Conservation (phyloP, 2,329 filamentous ascomycete species). For the Pyrenophora seminiperda region DNA sequence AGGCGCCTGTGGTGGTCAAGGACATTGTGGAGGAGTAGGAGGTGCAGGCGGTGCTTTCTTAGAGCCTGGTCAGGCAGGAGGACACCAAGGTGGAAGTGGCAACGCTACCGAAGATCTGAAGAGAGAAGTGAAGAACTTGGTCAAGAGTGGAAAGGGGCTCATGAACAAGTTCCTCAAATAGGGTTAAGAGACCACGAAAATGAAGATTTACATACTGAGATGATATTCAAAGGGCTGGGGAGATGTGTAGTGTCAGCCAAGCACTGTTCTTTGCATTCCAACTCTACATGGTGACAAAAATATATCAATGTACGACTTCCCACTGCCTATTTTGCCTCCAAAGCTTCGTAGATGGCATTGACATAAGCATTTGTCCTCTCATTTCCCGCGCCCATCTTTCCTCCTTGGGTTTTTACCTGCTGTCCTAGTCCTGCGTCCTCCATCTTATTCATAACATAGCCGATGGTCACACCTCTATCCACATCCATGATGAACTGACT, state of each 20-base stretch:
- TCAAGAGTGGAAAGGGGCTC: conserved; percentile 31
- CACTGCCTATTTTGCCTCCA: conserved; percentile 1
- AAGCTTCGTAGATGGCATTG: conserved; percentile 15
- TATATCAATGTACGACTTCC: too few relatives aligned
- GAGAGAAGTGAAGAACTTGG: conserved; percentile 30
- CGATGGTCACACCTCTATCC: conserved; percentile 19
- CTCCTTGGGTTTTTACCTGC: not conserved
- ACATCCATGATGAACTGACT: conserved; percentile 21
- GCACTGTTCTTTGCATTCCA: too few relatives aligned
- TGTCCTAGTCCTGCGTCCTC: conserved; percentile 3
- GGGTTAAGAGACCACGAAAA: too few relatives aligned
- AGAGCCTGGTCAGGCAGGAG: conserved; percentile 22
- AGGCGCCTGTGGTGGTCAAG: conserved; percentile 32
- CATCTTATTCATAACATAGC: conserved; percentile 32
- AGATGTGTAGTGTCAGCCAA: too few relatives aligned
- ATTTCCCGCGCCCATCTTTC: conserved; percentile 12
- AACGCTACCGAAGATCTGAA: conserved; percentile 16
- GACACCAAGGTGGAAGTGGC: conserved; percentile 12
- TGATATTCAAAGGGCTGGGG: too few relatives aligned
- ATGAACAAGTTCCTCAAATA: conserved; percentile 39
- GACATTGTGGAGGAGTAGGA: conserved; percentile 27
- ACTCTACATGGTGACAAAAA: too few relatives aligned
- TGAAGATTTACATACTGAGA: not conserved
- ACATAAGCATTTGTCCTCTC: conserved; percentile 13
- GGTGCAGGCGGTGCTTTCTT: conserved; percentile 22